Evolutionary conservation across 495 filamentous ascomycete genomes (phyloP), one percentile per base, ranked within the genome.

Genomic region (Hyaloscypha hepaticicola): DNA sequence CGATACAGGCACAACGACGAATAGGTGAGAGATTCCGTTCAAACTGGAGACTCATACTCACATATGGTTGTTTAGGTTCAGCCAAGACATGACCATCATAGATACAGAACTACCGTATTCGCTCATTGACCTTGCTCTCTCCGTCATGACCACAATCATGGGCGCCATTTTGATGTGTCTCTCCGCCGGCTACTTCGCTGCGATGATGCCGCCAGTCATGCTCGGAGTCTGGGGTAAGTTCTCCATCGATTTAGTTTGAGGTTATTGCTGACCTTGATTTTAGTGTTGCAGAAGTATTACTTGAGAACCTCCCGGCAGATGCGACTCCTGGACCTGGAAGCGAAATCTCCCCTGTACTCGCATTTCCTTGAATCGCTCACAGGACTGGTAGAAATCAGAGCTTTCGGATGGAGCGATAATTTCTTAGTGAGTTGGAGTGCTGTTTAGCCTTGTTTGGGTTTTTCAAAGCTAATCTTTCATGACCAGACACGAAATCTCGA

Each of bases 291-390:
- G 29, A 60, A 60, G 33, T 55, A 82, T 38, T 90, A 90, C 63
- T 77, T 90, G 5, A 78, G 83, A 12, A 89, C 87, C 1, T 88
- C 86, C 1, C 81, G 86, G 3, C 87, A 88, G 66, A 72, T 90
- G 5, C 84, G 87, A 34, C 77, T 86, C 50, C 73, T 90, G 24
- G 87, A 89, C 31, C 82, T 85, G 6, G 81, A 87, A 65, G 72
- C 77, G 16, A 85, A 86, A 69, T 78, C 85, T 4, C 83, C 85
- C 2, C 73, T 88, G 0, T 87, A 82, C 61, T 81, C 84, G 0
- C 80, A 82, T 50, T 87, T 88, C 56, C 75, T 83, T 24, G 87
- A 90, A 55, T 77, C 75, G 58, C 67, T 75, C 2, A 62, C 68
- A 53, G 75, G 82, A 0, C 63, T 82, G 14, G 68, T 72, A 6